Conservation (phyloP, 2,329 filamentous ascomycete species). For the Paecilomyces sp. region DNA sequence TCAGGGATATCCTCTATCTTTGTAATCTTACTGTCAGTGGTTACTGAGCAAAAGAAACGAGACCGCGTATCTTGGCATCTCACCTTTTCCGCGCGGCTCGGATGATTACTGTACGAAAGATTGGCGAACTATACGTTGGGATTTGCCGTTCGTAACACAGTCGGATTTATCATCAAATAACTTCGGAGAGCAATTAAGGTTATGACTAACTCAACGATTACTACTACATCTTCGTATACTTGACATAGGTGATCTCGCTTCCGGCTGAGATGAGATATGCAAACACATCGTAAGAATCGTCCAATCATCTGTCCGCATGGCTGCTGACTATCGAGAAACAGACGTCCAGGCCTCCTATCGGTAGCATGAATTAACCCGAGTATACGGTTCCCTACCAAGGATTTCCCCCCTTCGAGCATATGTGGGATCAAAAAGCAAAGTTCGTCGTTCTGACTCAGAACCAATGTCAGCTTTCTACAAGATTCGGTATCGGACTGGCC, state of each 20-base stretch:
- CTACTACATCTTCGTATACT: not conserved
- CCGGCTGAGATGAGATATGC: not conserved
- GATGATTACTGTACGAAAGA: not conserved
- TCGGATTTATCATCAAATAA: not conserved
- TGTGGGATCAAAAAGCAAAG: not conserved
- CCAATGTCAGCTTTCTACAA: not conserved
- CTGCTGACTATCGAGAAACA: not conserved
- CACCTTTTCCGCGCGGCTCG: not conserved
- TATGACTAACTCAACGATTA: not conserved
- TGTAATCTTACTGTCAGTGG: not conserved
- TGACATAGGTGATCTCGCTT: not conserved
- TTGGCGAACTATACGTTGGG: not conserved
- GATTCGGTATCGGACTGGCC: not conserved
- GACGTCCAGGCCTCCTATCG: not conserved
- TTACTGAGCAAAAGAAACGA: not conserved
- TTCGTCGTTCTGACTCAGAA: not conserved
- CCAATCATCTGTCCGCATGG: not conserved
- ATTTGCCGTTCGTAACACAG: not conserved
- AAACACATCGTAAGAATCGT: not conserved
- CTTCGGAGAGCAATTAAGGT: not conserved
- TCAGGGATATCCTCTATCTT: not conserved
- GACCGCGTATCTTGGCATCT: not conserved
- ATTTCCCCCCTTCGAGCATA: not conserved
- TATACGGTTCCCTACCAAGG: not conserved
- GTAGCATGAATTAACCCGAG: not conserved